Conservation (phyloP, 2,329 filamentous ascomycete species). For the Neonectria faginata region DNA sequence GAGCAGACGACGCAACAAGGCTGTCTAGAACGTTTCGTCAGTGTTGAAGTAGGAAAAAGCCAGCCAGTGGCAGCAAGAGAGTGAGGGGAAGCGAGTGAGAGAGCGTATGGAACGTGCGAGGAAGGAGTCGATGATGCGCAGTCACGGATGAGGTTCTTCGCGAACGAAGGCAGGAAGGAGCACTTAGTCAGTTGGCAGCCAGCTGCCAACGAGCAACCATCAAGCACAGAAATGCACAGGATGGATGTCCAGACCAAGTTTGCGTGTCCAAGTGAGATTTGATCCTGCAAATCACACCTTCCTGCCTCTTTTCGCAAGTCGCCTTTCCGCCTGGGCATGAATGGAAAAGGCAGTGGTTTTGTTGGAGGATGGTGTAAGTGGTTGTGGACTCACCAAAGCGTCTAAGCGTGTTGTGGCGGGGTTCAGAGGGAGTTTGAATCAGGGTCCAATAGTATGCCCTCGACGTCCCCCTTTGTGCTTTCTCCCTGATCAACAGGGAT, state of each 20-base stretch:
- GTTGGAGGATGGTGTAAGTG: conserved; percentile 21
- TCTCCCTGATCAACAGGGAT: conserved; percentile 21
- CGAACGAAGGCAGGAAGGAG: conserved; percentile 17
- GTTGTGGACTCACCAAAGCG: conserved; percentile 28
- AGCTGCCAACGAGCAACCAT: conserved; percentile 11
- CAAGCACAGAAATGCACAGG: neutral
- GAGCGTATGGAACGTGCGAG: conserved; percentile 9
- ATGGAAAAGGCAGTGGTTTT: neutral
- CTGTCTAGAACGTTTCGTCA: conserved; percentile 46
- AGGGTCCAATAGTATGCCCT: conserved; percentile 10
- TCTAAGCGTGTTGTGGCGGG: conserved; percentile 14
- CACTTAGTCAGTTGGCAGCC: conserved; percentile 10
- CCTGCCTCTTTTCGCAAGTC: neutral
- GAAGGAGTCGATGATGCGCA: conserved; percentile 25
- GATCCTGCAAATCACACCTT: neutral
- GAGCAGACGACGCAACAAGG: conserved; percentile 52
- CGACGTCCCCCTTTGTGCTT: conserved; percentile 10
- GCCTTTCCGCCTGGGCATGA: no score
- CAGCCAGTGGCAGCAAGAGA: conserved; percentile 5
- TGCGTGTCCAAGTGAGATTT: neutral
- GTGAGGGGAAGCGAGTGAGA: neutral
- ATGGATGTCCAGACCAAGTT: neutral
- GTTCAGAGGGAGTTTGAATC: conserved; percentile 3
- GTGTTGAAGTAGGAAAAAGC: conserved; percentile 29
- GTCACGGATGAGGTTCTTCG: conserved; percentile 11